Evolutionary conservation across 1,284 basidiomycete species (phyloP), one percentile per base, ranked within the genome.

Genomic region (Boletus smithii): DNA sequence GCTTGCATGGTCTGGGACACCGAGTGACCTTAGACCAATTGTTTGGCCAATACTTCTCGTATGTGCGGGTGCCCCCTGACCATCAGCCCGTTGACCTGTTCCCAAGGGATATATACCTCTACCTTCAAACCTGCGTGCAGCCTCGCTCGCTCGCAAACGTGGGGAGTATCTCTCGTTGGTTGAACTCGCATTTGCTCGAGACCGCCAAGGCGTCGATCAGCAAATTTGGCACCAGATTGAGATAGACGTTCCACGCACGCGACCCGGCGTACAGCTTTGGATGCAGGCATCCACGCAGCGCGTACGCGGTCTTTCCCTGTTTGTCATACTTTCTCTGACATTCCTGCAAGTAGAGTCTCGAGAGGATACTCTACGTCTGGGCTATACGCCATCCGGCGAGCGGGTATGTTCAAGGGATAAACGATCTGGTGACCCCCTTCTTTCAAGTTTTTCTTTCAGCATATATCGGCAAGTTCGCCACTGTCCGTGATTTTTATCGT

Each of bases 201-300:
- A 91, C 48, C 79, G 81, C 20, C 83, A 86, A 42, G 82, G 85
- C 0, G 75, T 94, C 16, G 94, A 97, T 68, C 91, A 93, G 61
- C 88, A 90, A 70, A 94, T 97, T 64, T 97, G 95, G 95, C 94
- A 97, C 70, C 94, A 97, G 67, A 97, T 97, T 60, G 91, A 93
- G 63, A 97, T 97, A 53, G 94, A 98, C 61, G 94, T 97, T 7
- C 95, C 94, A 8, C 76, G 94, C 37, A 98, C 95, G 29, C 74
- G 94, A 48, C 93, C 95, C 14, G 93, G 94, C n/a, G 83, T 94
- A 8, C 76, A 74, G 27, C 69, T 98, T 22, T 98, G 94, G 94
- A 88, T 91, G 79, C 83, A 91, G 58, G 80, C 75, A 14, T 79
- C 81, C 18, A 93, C 95, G 2, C 95, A 97, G 65, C 76, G 91